Conservation (phyloP, 805 yeast genomes). For the Candida tibetensis region DNA sequence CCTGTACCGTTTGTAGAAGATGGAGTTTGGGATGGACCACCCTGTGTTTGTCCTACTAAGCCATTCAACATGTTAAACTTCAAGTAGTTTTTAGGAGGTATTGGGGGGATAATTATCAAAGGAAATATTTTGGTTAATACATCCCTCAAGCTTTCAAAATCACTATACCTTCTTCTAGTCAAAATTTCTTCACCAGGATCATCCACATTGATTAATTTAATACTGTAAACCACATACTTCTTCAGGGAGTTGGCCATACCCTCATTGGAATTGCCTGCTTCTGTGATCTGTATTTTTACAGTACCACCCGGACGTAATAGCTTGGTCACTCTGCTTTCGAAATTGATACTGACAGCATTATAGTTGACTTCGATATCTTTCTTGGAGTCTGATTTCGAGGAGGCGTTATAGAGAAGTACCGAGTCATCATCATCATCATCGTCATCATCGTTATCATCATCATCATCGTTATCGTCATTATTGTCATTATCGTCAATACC, state of each 20-base stretch:
- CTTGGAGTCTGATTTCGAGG: constrained; percentile 8
- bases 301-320: constrained; percentile 29
- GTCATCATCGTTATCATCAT: constrained; percentile 6
- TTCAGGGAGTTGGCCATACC: constrained; percentile 60
- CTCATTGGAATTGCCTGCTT: constrained; percentile 85
- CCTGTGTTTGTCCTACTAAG: constrained; percentile 12
- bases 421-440: constrained; percentile 31
- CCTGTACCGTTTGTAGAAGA: neutral
- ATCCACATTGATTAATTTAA: constrained; percentile 50
- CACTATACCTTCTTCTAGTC: constrained; percentile 80
- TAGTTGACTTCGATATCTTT: constrained; percentile 10
- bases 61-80: constrained; percentile 35
- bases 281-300: constrained; percentile 50
- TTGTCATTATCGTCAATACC: constrained; percentile 3
- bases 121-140: constrained; percentile 74
- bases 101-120: constrained; percentile 83
- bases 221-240: constrained; percentile 77
- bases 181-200: constrained; percentile 39
- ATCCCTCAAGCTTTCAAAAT: constrained; percentile 80
- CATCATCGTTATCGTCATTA: neutral
- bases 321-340: constrained; percentile 36
- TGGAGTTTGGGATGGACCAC: constrained; percentile 2
- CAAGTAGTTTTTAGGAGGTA: constrained; percentile 58
- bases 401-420: constrained; percentile 25
- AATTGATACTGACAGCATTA: constrained; percentile 30